Conservation (phyloP, 352 stramenopile genomes). For the Thraustotheca clavata region DNA sequence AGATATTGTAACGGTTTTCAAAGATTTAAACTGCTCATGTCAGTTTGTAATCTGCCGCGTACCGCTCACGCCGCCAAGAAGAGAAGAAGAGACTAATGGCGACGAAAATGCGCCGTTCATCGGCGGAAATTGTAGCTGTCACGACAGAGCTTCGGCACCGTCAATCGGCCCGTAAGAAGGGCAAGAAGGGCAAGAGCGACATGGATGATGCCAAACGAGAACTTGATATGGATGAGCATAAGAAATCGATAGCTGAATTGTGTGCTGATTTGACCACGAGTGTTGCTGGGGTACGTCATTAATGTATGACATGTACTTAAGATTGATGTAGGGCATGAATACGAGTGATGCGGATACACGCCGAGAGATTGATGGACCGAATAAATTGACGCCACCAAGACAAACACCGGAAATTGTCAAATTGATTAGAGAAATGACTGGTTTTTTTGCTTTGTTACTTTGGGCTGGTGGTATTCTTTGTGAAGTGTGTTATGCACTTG, state of each 20-base stretch:
- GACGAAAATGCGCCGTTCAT: conserved; percentile 29
- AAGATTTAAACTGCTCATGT: too few species aligned
- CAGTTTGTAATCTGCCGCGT: neutral
- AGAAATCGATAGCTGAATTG: conserved; percentile 54
- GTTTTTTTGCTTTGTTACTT: conserved; percentile 61
- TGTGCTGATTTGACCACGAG: conserved; percentile 55
- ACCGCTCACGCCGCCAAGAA: neutral
- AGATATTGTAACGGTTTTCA: neutral
- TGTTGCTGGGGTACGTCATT: conserved; percentile 33
- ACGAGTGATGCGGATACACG: conserved; percentile 44
- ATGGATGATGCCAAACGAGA: conserved; percentile 67
- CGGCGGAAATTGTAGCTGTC: conserved; percentile 75
- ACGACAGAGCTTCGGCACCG: conserved; percentile 72
- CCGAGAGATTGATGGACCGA: conserved; percentile 48
- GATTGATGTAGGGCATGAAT: conserved; percentile 43
- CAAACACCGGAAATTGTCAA: conserved; percentile 65
- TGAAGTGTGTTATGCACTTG: conserved; percentile 51
- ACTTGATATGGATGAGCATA: conserved; percentile 76
- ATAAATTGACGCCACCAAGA: conserved; percentile 58
- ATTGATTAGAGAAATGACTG: conserved; percentile 62
- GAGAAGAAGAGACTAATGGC: neutral
- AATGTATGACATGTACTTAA: conserved; percentile 6
- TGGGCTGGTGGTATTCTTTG: conserved; percentile 55
- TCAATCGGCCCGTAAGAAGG: conserved; percentile 33
- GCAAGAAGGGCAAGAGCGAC: conserved; percentile 43